Evolutionary conservation across 192 early-diverging fungal genomes (phyloP).

Genomic region (Powellomyces hirtus): DNA sequence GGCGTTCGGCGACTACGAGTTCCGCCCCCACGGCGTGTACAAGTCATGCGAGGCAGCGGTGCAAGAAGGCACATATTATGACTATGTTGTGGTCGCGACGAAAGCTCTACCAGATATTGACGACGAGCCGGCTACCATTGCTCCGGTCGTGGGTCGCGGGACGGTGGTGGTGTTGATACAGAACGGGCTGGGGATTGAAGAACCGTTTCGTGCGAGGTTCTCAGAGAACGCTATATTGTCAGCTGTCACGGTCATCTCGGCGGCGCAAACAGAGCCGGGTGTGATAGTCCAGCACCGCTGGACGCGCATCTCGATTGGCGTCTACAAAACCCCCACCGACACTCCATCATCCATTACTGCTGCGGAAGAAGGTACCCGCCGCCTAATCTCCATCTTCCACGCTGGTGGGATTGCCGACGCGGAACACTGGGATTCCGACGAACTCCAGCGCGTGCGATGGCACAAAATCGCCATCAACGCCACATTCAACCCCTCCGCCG

Average conservation of each 20-base stretch:
- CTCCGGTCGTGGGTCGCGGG: conserved; percentile 16
- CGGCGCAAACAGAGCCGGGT: conserved; percentile 22
- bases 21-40: conserved; percentile 16
- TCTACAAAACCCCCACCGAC: background rate
- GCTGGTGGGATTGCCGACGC: conserved; percentile 24
- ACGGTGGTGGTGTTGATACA: conserved; percentile 28
- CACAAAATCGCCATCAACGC: conserved; percentile 37
- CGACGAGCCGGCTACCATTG: conserved; percentile 16
- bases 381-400: background rate
- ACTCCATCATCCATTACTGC: no score
- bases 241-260: conserved; percentile 21
- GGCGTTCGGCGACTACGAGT: conserved; percentile 26
- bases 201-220: conserved; percentile 4
- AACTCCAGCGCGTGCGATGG: conserved; percentile 32
- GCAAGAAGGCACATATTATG: background rate
- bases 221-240: conserved; percentile 10
- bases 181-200: conserved; percentile 36
- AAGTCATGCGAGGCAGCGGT: conserved; percentile 4
- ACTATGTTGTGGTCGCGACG: conserved; percentile 30
- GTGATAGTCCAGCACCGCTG: conserved; percentile 19
- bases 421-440: background rate
- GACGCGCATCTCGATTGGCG: conserved; percentile 26
- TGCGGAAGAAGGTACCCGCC: background rate
- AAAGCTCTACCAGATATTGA: conserved; percentile 25
- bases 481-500: conserved; percentile 34